A percentile compares a stretch with the other conserved stretches of the same genome.
Evolutionary conservation across 2,329 filamentous ascomycete species (phyloP).

Genomic region (Hypoxylon sp.): DNA sequence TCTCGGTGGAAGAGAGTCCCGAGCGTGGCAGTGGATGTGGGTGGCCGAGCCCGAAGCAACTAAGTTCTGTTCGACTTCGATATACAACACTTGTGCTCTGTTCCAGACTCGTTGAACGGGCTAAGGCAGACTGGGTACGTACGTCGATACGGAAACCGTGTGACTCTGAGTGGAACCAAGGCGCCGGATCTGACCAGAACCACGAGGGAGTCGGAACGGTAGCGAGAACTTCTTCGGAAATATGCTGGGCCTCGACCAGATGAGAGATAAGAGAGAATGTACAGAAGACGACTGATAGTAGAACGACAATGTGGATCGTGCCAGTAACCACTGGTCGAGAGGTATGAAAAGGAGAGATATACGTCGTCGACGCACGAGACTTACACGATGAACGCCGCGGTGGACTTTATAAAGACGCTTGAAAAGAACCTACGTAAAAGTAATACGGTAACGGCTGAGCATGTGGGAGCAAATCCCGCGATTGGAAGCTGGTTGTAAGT

Average conservation of each 20-base stretch:
- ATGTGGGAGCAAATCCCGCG: slow-evolving; percentile 27
- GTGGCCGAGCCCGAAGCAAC: slow-evolving; percentile 5
- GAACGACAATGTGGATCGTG: slow-evolving; percentile 5
- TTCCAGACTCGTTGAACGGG: slow-evolving; percentile 24
- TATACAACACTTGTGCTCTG: slow-evolving; percentile 17
- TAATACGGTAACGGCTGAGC: slow-evolving; percentile 18
- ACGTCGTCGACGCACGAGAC: slow-evolving; percentile 6
- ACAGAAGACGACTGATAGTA: not conserved
- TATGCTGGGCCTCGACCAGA: slow-evolving; percentile 5
- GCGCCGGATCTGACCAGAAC: slow-evolving; percentile 14
- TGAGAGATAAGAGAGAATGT: not conserved
- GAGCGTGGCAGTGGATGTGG: slow-evolving; percentile 6
- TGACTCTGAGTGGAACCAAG: slow-evolving; percentile 19
- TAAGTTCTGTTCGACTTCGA: slow-evolving; percentile 10
- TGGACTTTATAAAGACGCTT: slow-evolving; percentile 18
- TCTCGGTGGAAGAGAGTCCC: slow-evolving; percentile 10
- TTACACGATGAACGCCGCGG: slow-evolving; percentile 22
- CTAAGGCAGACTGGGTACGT: no score
- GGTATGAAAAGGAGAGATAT: slow-evolving; percentile 12
- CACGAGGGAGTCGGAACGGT: slow-evolving; percentile 11
- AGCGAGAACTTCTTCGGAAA: slow-evolving; percentile 12
- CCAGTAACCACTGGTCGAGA: slow-evolving; percentile 12
- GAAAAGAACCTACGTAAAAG: slow-evolving; percentile 26
- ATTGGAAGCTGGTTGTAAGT: slow-evolving; percentile 29
- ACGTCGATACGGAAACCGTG: slow-evolving; percentile 22